Evolutionary conservation across 2,329 filamentous ascomycete genomes (phyloP), one percentile per base, ranked within the genome.

Genomic region (Fusarium sulawesiense): DNA sequence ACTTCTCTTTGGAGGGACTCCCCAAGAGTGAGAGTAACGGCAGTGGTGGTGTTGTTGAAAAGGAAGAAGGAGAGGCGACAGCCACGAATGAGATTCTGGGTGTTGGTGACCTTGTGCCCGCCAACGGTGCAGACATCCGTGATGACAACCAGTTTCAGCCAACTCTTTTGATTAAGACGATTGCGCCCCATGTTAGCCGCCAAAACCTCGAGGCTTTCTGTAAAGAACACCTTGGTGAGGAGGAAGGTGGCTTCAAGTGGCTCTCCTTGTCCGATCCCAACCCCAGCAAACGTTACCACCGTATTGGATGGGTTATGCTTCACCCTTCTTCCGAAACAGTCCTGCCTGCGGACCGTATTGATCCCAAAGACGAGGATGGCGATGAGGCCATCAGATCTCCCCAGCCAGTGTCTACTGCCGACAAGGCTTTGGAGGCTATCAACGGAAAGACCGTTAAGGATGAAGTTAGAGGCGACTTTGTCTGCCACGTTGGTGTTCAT

Each of bases 381-480:
- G 88, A 88, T 47, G 79, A 84, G 72, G 84, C 87, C 42, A 84
- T 85, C 18, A 87, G 88, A 59, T 86, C 88, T 32, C 82, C 86
- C 21, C 79, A 79, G 11, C 80, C 78, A 7, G 81, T 84, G 3
- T 86, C 86, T 4, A 92, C 91, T 4, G 93, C 94, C 1, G 92
- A 97, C 47, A 95, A 92, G 76, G 95, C 95, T 2, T 86, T 98
- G 0, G 93, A 96, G 66, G 93, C 94, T n/a, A 91, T 99, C 74
- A 98, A 99, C 76, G 93, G 94, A 73, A 98, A 99, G 84, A 97
- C 94, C 0, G 97, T 99, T 66, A 93, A 97, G 76, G 96, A 99
- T 77, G 92, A 97, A 72, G 90, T 92, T 49, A 92, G 95, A 54
- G 96, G 96, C 42, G 96, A 99, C 78, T 99, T 99, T 79, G 95